Conservation (phyloP, 768 basidiomycete genomes). For the Rhodotorula kratochvilovae region DNA sequence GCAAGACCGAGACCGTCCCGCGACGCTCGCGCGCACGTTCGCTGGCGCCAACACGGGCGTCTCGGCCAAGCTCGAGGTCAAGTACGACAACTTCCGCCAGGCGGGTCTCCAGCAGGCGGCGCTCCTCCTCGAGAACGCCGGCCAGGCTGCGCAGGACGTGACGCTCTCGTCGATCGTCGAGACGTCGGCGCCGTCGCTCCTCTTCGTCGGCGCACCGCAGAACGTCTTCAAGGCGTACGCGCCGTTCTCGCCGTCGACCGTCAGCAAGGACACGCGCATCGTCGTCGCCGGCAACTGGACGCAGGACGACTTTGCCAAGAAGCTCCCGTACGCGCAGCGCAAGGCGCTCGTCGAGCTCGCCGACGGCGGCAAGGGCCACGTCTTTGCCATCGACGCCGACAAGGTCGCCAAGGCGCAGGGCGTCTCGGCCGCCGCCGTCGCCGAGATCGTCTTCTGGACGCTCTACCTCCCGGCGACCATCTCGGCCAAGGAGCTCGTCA, state of each 20-base stretch:
- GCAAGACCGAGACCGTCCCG: conserved; percentile 37
- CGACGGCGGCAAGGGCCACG: conserved; percentile 59
- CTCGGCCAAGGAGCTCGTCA: conserved; percentile 39
- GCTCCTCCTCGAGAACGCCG: conserved; percentile 57
- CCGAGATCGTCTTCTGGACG: conserved; percentile 75
- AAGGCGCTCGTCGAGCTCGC: conserved; percentile 48
- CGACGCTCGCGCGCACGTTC: conserved; percentile 54
- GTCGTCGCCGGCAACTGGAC: conserved; percentile 74
- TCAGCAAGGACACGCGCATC: conserved; percentile 64
- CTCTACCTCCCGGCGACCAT: conserved; percentile 53
- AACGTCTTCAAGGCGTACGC: conserved; percentile 71
- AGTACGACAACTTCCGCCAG: conserved; percentile 70
- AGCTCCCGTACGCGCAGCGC: conserved; percentile 56
- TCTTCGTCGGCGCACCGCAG: conserved; percentile 66
- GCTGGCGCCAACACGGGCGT: conserved; percentile 54
- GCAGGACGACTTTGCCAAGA: conserved; percentile 64
- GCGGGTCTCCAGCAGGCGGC: conserved; percentile 68
- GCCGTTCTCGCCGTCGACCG: conserved; percentile 61
- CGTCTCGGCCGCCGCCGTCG: conserved; percentile 54
- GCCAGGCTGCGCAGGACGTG: conserved; percentile 49
- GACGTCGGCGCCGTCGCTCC: conserved; percentile 59
- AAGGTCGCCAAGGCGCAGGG: conserved; percentile 38
- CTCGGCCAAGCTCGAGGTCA: conserved; percentile 60
- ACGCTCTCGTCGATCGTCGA: conserved; percentile 32
- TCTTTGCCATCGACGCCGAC: conserved; percentile 55